phyloP scores from a whole-genome alignment of 306 rosid genomes.

The Fragaria iinumae region DNA sequence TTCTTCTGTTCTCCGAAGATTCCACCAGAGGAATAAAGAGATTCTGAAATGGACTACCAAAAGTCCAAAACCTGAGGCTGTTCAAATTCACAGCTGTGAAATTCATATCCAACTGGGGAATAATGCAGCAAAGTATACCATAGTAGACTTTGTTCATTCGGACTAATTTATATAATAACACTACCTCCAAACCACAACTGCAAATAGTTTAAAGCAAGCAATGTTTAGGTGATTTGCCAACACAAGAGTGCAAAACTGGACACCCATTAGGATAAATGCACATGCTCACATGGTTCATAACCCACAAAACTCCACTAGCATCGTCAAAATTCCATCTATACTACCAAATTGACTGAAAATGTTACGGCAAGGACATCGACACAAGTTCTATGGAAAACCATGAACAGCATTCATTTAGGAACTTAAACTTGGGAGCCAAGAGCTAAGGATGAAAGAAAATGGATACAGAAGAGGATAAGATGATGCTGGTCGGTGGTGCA shows the following conservation, averaged over 20 bases:
- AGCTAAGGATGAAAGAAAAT: background rate
- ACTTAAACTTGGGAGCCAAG: conserved; percentile 9
- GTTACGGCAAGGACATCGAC: background rate
- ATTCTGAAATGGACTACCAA: background rate
- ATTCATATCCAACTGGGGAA: conserved; percentile 5
- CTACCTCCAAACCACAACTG: background rate
- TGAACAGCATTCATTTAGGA: conserved; percentile 14
- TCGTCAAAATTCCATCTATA: conserved; percentile 21
- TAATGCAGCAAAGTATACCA: background rate
- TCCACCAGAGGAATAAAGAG: background rate
- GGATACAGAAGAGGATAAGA: background rate
- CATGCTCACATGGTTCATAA: conserved; percentile 57
- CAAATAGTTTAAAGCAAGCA: conserved; percentile 38
- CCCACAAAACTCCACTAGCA: conserved; percentile 27
- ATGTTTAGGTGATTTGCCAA: conserved; percentile 45
- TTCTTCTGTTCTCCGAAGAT: background rate
- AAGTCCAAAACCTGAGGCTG: background rate
- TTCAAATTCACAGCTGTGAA: conserved; percentile 2
- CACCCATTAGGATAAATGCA: conserved; percentile 45
- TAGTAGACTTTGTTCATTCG: background rate
- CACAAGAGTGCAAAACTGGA: conserved; percentile 36
- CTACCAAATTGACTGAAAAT: conserved; percentile 4
- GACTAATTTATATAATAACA: background rate
- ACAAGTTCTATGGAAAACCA: conserved; percentile 22
- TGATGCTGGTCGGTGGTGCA: background rate